These are phyloP conservation scores for Pseudopithomyces maydicus DNA, from an alignment of 2,329 filamentous ascomycete genomes.

Conservation along the genomic window DNA sequence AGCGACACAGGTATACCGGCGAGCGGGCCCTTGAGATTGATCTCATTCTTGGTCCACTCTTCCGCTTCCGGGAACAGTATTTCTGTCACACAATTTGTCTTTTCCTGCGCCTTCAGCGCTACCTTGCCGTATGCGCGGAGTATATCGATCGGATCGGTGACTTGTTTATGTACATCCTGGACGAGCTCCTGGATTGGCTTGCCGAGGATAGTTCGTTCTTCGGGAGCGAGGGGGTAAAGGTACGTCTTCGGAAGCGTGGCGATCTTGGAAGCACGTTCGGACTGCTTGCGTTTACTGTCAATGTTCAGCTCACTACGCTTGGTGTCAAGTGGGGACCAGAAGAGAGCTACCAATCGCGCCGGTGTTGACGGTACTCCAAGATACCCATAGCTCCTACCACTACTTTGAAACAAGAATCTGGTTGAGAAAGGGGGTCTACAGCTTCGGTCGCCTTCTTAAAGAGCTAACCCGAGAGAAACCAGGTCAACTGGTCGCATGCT, in stretches of 20 bases:
- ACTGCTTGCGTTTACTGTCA: slow-evolving; percentile 76
- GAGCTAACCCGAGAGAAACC: slow-evolving; percentile 11
- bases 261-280: slow-evolving; percentile 73
- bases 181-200: slow-evolving; percentile 80
- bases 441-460: slow-evolving; percentile 1
- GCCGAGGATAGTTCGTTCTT: slow-evolving; percentile 71
- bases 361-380: slow-evolving; percentile 72
- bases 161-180: slow-evolving; percentile 72
- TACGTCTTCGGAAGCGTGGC: slow-evolving; percentile 69
- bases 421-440: not conserved
- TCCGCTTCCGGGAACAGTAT: slow-evolving; percentile 81
- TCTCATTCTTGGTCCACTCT: slow-evolving; percentile 64
- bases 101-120: slow-evolving; percentile 78
- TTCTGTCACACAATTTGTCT: slow-evolving; percentile 90
- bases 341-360: slow-evolving; percentile 67
- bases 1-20: slow-evolving; percentile 86
- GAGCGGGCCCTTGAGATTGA: slow-evolving; percentile 79
- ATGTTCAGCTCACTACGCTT: slow-evolving; percentile 17
- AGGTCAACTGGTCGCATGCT: slow-evolving; percentile 4
- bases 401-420: not conserved
- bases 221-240: slow-evolving; percentile 65
- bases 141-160: slow-evolving; percentile 70
- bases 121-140: slow-evolving; percentile 88
- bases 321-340: slow-evolving; percentile 14
- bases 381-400: slow-evolving; percentile 54